A percentile compares a stretch with the other conserved stretches of the same genome.
Conservation (phyloP, 345 rosid species). For the Dipteronia dyeriana region DNA sequence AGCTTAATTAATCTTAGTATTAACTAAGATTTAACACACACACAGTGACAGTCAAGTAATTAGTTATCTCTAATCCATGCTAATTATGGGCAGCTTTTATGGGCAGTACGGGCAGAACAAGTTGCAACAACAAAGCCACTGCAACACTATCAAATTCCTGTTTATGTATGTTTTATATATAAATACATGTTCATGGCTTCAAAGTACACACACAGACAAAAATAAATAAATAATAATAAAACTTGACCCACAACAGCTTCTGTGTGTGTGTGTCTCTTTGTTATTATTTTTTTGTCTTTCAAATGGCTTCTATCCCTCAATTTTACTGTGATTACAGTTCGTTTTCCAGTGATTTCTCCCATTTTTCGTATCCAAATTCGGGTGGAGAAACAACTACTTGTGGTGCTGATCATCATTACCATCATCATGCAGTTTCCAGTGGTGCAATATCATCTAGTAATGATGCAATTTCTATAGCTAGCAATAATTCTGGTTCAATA, state of each 20-base stretch:
- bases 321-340: constrained; percentile 39
- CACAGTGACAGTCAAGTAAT: constrained; percentile 16
- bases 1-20: constrained; percentile 17
- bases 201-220: not conserved
- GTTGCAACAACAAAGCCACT: constrained; percentile 14
- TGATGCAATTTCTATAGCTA: not conserved
- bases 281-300: not conserved
- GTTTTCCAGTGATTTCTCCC: constrained; percentile 39
- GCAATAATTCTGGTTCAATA: constrained; percentile 11
- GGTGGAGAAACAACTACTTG: not conserved
- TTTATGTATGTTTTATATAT: not conserved
- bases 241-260: not conserved
- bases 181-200: constrained; percentile 5
- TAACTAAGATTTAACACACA: not conserved
- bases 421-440: constrained; percentile 10
- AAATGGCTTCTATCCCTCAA: constrained; percentile 58
- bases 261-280: not conserved
- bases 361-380: constrained; percentile 25
- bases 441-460: constrained; percentile 8
- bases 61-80: not conserved
- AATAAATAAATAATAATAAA: not conserved
- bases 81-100: constrained; percentile 6
- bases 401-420: not conserved
- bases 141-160: not conserved
- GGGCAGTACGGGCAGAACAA: constrained; percentile 20